phyloP scores from a whole-genome alignment of 305 asterid species.

The Fraxinus angustifolia region DNA sequence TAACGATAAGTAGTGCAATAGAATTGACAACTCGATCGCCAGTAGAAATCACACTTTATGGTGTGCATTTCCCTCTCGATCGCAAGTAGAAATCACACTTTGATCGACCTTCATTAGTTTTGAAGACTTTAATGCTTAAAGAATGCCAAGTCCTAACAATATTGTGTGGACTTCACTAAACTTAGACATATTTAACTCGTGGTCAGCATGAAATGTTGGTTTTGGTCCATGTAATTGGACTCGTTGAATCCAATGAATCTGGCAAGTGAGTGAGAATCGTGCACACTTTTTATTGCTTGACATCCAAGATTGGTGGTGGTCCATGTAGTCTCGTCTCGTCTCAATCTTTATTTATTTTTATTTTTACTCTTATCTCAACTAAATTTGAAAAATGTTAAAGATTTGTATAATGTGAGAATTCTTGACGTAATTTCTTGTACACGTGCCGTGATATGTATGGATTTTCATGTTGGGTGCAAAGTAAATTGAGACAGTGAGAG shows the following conservation, averaged over 20 bases:
- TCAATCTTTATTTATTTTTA: not conserved
- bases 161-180: not conserved
- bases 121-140: not conserved
- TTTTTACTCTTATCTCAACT: not conserved
- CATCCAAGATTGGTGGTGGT: not conserved
- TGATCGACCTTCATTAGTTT: no score
- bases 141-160: not conserved
- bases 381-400: not conserved
- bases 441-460: not conserved
- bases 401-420: not conserved
- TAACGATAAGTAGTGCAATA: no score
- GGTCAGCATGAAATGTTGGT: not conserved
- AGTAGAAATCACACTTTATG: no score
- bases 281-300: not conserved
- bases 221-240: not conserved
- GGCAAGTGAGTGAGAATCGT: not conserved
- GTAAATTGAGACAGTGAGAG: not conserved
- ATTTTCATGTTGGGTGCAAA: not conserved
- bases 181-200: not conserved
- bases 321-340: not conserved
- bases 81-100: no score
- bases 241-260: not conserved
- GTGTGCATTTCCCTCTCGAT: no score
- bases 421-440: not conserved
- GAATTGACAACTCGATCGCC: no score